Conservation (phyloP, 108 stramenopile species). For the Cyclotella distinguenda region DNA sequence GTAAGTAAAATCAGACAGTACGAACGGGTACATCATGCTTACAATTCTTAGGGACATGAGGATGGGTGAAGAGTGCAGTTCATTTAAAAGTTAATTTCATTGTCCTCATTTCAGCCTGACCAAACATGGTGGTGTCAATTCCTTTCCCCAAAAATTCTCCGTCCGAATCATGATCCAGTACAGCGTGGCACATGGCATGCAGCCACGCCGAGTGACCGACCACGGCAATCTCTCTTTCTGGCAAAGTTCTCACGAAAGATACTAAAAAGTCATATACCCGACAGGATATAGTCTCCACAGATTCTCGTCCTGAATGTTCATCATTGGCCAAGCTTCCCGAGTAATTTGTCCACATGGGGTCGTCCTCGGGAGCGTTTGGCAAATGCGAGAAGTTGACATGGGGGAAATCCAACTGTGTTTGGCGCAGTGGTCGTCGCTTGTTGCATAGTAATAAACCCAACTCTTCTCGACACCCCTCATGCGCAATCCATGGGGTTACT, state of each 20-base stretch:
- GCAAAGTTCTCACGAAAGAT: constrained; percentile 14
- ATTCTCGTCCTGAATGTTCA: constrained; percentile 22
- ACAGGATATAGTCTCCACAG: constrained; percentile 34
- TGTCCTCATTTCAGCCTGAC: constrained; percentile 40
- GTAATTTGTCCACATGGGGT: constrained; percentile 42
- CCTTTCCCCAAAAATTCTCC: not conserved
- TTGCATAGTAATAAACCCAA: constrained; percentile 77
- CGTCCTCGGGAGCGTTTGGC: constrained; percentile 48
- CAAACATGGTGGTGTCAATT: constrained; percentile 22
- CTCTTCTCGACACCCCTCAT: constrained; percentile 76
- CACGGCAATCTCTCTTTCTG: constrained; percentile 37
- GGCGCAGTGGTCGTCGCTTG: constrained; percentile 57
- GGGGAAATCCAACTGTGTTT: constrained; percentile 58
- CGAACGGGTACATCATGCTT: no score
- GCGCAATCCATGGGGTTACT: constrained; percentile 61
- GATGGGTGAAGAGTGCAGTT: no score
- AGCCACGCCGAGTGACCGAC: constrained; percentile 45
- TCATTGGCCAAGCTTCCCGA: constrained; percentile 4
- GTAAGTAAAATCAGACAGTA: not conserved
- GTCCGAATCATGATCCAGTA: not conserved
- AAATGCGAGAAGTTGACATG: constrained; percentile 61
- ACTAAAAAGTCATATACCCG: constrained; percentile 33
- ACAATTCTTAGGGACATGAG: no score
- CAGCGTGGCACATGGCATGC: constrained; percentile 44
- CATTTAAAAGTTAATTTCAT: constrained; percentile 27